Percentiles rank a stretch among this genome's conserved stretches.
phyloP scores from a whole-genome alignment of 1,139 yeast genomes.

The Wickerhamomyces sp. region DNA sequence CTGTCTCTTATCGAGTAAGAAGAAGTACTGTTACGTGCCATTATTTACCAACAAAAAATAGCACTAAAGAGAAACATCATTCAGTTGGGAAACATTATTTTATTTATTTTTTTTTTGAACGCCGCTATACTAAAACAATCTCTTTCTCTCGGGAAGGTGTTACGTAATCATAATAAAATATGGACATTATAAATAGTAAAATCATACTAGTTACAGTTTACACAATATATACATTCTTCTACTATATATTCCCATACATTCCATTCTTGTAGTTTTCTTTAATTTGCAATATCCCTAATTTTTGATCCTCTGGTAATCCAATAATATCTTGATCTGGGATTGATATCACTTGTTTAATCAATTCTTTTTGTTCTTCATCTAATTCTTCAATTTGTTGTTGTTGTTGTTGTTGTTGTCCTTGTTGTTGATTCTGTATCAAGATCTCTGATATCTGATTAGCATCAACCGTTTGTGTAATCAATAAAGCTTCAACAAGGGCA shows the following conservation, averaged over 20 bases:
- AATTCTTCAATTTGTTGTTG: conserved; percentile 31
- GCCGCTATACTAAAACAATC: too few species aligned
- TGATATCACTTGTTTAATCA: conserved; percentile 51
- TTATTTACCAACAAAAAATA: background rate
- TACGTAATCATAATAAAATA: too few species aligned
- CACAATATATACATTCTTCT: too few species aligned
- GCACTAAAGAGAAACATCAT: too few species aligned
- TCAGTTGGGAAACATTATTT: too few species aligned
- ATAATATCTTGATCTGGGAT: conserved; percentile 62
- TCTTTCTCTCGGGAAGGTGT: too few species aligned
- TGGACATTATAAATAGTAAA: too few species aligned
- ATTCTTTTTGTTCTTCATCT: conserved; percentile 43
- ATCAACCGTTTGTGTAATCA: conserved; percentile 37
- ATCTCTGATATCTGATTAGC: conserved; percentile 29
- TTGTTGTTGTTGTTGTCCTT: conserved; percentile 8
- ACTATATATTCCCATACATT: conserved; percentile 36
- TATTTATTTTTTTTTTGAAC: too few species aligned
- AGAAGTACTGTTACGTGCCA: background rate
- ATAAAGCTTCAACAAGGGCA: conserved; percentile 73
- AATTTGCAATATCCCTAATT: conserved; percentile 33
- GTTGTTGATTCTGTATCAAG: conserved; percentile 13
- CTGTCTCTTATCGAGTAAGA: background rate
- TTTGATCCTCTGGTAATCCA: conserved; percentile 57
- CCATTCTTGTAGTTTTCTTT: conserved; percentile 41
- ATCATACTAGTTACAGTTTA: too few species aligned